Base-by-base conservation (phyloP, 2,329 filamentous ascomycete species). In the Dendryphion nanum region DNA sequence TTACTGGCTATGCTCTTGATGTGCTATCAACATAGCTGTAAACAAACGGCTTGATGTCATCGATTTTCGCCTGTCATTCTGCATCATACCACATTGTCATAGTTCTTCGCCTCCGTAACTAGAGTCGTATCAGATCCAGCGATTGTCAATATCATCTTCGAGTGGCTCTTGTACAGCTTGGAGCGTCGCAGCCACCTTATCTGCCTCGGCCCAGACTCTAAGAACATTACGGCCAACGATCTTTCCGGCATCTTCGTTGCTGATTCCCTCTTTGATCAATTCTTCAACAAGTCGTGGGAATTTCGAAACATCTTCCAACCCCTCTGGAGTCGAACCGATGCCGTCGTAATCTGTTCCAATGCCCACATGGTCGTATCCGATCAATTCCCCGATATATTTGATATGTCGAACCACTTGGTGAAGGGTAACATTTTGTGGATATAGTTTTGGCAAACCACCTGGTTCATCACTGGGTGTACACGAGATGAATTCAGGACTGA, bases 291-390 rank as follows among this genome's bases (percentile, higher is more conserved):
- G 68, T 40, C 83, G 79, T 0, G 89, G 90, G 55, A 85, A 95
- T 59, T 87, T 88, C 33, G 83, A 82, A 5, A 95, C 89, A 62
- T 95, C 89, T 24, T 93, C 87, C 33, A 97, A 66, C 0, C 90
- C 91, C 37, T 71, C 61, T 0, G 90, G 89, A 4, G 82, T 82
- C 1, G 53, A 63, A 1, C 63, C 57, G 40, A 90, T 90, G 6
- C 81, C 91, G 61, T 96, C 90, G 61, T 90, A 96, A 63, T 97
- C 91, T 37, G 84, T 89, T 0, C 90, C 90, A 13, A 96, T 66
- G 1, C 90, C 90, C 8, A 96, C 88, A 60, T 95, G 78, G 26
- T 89, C 84, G 52, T 84, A 95, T 4, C 91, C 90, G 42, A 95
- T 87, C 21, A 83, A 68, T 23, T 85, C 71, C 1, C 87, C 90